These are phyloP conservation scores for Podospora tetraspora DNA, from an alignment of 495 filamentous ascomycete genomes.

Conservation along the genomic window DNA sequence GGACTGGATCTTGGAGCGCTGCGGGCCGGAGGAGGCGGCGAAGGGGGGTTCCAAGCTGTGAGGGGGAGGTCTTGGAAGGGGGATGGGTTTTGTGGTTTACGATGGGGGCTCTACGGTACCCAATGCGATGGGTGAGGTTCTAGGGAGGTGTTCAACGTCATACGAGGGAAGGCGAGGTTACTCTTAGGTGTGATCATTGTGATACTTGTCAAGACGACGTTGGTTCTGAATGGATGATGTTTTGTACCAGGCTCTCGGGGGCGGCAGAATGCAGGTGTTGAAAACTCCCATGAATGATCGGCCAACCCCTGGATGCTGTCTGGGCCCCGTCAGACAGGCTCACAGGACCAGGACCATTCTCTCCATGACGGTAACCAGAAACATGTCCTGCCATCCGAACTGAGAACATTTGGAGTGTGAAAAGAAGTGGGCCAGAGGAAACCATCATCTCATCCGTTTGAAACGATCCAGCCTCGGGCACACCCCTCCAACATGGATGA, in stretches of 20 bases:
- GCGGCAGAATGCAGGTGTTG: not conserved
- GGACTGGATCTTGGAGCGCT: slow-evolving; percentile 63
- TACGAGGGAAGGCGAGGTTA: not conserved
- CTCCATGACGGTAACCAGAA: not conserved
- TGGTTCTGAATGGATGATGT: not conserved
- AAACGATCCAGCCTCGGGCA: not conserved
- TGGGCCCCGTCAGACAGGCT: not conserved
- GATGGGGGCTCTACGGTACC: not conserved
- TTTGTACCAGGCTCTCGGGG: not conserved
- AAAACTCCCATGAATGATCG: not conserved
- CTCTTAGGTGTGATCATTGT: not conserved
- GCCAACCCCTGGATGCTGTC: not conserved
- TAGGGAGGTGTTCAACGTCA: not conserved
- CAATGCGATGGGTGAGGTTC: not conserved
- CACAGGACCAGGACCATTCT: not conserved
- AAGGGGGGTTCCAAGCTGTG: slow-evolving; percentile 11
- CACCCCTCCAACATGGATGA: not conserved
- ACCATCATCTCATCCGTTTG: not conserved
- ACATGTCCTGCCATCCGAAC: not conserved
- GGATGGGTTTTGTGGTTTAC: not conserved
- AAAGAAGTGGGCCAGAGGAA: not conserved
- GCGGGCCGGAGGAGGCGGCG: slow-evolving; percentile 6
- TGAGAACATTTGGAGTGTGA: not conserved
- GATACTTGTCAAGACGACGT: not conserved
- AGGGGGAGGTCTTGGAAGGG: not conserved